Evolutionary conservation across 768 basidiomycete species (phyloP), one percentile per base, ranked within the genome.

Genomic region (Mycena maculata): DNA sequence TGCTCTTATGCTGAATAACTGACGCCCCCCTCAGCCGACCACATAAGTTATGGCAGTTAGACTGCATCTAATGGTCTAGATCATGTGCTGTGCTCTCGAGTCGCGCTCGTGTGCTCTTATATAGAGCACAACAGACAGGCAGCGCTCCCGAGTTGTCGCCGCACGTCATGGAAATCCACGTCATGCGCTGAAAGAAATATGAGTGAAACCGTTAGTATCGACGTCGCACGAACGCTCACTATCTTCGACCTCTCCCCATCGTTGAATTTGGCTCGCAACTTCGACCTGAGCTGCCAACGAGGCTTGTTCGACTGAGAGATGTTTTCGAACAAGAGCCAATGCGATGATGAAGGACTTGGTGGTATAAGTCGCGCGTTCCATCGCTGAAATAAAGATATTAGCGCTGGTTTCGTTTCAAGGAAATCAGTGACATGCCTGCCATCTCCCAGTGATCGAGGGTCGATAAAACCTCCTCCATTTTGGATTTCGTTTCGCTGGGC

Each of bases 201-300:
- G 56, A 52, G 28, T 15, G 45, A 36, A 63, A 60, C 73, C 36
- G 54, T 25, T n/a, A 50, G 60, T n/a, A n/a, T n/a, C 55, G n/a
- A 48, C 42, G 33, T 42, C 44, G 44, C 53, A 70, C 25, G 47
- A 36, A 25, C 31, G 84, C 98, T 84, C 74, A 99, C 97, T 94
- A 77, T 99, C 98, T 83, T 99, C 98, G 0, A 99, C 98, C 80
- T 99, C 97, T n/a, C 98, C 98, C 98, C 98, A 99, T 53, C 90
- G 86, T 78, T 96, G 89, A 66, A 98, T 98, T 81, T 99, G 97
- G 76, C 95, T 96, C 68, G 90, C 85, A 0, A 99, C 97, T 80
- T 99, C 98, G 10, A 97, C 96, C 57, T 92, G 91, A 9, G 95
- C 87, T 0, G 94, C 94, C 54, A 89, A 78, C 2, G 96, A 88